Conservation (phyloP, 148 eudicot species). For the Dysphania ambrosioides region DNA sequence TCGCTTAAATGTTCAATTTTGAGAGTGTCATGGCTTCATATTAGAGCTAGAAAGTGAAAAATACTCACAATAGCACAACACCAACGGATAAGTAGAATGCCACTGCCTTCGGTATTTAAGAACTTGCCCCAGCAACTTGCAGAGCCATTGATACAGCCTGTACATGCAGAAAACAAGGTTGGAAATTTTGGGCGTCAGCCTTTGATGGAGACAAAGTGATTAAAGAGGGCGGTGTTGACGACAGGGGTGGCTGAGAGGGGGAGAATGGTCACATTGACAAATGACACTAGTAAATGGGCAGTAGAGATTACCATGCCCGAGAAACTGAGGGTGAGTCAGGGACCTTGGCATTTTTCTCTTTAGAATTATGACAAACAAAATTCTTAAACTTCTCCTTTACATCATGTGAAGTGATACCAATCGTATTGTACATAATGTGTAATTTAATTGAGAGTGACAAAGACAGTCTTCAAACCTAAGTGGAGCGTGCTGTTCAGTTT, state of each 20-base stretch:
- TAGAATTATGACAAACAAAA: slow-evolving; percentile 31
- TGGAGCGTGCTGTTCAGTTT: slow-evolving; percentile 39
- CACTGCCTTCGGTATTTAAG: slow-evolving; percentile 39
- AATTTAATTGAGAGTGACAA: slow-evolving; percentile 29
- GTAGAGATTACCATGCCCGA: slow-evolving; percentile 75
- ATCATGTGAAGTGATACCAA: slow-evolving; percentile 79
- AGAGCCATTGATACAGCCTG: slow-evolving; percentile 77
- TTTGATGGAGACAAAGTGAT: not conserved
- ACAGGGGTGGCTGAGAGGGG: not conserved
- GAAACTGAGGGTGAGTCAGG: slow-evolving; percentile 71
- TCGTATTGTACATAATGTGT: slow-evolving; percentile 61
- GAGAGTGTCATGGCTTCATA: not conserved
- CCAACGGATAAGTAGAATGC: slow-evolving; percentile 69
- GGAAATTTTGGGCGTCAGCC: not conserved
- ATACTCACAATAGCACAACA: slow-evolving; percentile 82
- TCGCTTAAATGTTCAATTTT: not conserved
- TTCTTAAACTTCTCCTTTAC: slow-evolving; percentile 58
- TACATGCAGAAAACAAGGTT: slow-evolving; percentile 2
- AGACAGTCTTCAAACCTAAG: slow-evolving; percentile 28
- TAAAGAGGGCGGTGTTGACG: not conserved
- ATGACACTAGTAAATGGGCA: slow-evolving; percentile 8
- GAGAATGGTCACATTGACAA: not conserved
- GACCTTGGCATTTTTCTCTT: slow-evolving; percentile 32
- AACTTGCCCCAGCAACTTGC: slow-evolving; percentile 74
- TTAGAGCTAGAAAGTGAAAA: not conserved